Evolutionary conservation across 1,139 yeast genomes (phyloP).

Genomic region (Pichia sp.): DNA sequence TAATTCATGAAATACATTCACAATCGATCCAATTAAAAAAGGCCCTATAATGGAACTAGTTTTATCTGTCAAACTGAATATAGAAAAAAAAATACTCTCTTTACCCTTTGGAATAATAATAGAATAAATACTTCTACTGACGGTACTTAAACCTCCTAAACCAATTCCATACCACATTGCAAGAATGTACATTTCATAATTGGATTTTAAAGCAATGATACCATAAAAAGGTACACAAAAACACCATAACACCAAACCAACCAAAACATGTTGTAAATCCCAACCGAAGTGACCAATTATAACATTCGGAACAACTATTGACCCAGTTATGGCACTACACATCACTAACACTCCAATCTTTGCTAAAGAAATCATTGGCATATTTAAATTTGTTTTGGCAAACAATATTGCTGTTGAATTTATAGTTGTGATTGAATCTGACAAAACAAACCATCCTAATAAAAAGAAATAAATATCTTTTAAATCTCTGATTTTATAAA

Average conservation of each 20-base stretch:
- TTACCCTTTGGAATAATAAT: constrained; percentile 62
- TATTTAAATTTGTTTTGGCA: constrained; percentile 57
- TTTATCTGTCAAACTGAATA: constrained; percentile 67
- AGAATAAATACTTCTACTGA: constrained; percentile 57
- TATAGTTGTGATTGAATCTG: constrained; percentile 66
- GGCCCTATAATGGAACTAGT: constrained; percentile 72
- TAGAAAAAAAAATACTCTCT: constrained; percentile 63
- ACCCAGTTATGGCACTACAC: constrained; percentile 57
- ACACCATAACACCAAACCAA: constrained; percentile 51
- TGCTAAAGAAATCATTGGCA: constrained; percentile 59
- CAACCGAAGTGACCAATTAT: constrained; percentile 37
- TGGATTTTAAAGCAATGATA: constrained; percentile 41
- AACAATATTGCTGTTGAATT: constrained; percentile 68
- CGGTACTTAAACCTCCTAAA: constrained; percentile 60
- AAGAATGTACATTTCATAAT: constrained; percentile 57
- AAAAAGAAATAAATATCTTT: constrained; percentile 56
- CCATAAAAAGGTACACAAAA: constrained; percentile 63
- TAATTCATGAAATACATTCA: constrained; percentile 62
- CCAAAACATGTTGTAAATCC: constrained; percentile 42
- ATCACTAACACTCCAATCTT: constrained; percentile 56
- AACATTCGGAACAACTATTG: constrained; percentile 45
- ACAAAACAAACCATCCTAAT: constrained; percentile 62
- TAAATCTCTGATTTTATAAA: constrained; percentile 48
- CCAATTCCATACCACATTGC: constrained; percentile 70
- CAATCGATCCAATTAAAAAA: constrained; percentile 53